A percentile compares a stretch with the other conserved stretches of the same genome.
phyloP scores from a whole-genome alignment of 306 rosid species.

The Trifolium subterraneum region DNA sequence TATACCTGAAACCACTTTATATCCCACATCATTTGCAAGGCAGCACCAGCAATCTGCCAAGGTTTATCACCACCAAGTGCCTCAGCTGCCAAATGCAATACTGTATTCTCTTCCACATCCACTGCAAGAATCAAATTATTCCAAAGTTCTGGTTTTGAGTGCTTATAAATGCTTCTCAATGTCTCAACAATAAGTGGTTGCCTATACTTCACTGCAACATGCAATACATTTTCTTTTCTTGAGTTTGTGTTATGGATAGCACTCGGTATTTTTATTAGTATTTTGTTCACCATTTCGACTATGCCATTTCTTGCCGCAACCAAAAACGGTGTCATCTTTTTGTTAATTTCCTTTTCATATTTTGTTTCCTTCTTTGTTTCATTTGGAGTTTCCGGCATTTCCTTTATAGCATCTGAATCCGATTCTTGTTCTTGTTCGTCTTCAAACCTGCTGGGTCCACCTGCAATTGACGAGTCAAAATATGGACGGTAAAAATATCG shows the following conservation, averaged over 20 bases:
- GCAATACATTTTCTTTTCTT: slow-evolving; percentile 43
- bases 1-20: slow-evolving; percentile 56
- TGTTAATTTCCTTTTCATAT: not conserved
- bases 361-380: not conserved
- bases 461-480: not conserved
- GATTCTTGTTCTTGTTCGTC: not conserved
- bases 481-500: not conserved
- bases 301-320: slow-evolving; percentile 49
- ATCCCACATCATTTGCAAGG: slow-evolving; percentile 58
- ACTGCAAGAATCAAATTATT: slow-evolving; percentile 20
- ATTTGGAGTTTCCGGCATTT: not conserved
- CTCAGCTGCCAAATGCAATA: slow-evolving; percentile 44
- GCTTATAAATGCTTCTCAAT: slow-evolving; percentile 4
- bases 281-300: slow-evolving; percentile 43
- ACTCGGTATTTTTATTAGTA: slow-evolving; percentile 5
- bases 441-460: not conserved
- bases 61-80: slow-evolving; percentile 20
- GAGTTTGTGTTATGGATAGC: slow-evolving; percentile 40
- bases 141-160: slow-evolving; percentile 20
- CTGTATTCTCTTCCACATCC: slow-evolving; percentile 28
- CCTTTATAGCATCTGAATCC: not conserved
- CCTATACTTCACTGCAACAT: slow-evolving; percentile 38
- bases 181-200: slow-evolving; percentile 38
- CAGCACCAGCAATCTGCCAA: slow-evolving; percentile 50
- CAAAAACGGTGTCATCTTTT: slow-evolving; percentile 38